Percentiles rank a stretch among this genome's conserved stretches.
Evolutionary conservation across 2,329 filamentous ascomycete species (phyloP).

Genomic region (Cytospora mali): DNA sequence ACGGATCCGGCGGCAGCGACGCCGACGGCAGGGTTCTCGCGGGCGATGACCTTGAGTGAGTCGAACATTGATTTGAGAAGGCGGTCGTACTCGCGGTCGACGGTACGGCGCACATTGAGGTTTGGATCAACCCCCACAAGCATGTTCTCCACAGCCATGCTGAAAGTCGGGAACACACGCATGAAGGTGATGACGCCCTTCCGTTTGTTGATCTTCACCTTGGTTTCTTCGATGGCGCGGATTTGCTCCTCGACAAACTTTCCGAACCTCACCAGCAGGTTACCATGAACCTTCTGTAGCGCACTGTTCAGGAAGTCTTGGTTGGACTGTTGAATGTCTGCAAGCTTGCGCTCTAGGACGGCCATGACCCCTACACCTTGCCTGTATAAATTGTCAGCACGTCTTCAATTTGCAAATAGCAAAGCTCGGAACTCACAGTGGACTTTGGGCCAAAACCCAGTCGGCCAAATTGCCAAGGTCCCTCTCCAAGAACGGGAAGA

Average conservation of each 20-base stretch:
- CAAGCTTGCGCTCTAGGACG: slow-evolving; percentile 76
- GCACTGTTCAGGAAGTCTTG: slow-evolving; percentile 84
- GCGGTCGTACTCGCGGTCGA: slow-evolving; percentile 85
- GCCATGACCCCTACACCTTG: slow-evolving; percentile 89
- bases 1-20: slow-evolving; percentile 38
- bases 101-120: slow-evolving; percentile 69
- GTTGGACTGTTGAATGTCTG: slow-evolving; percentile 82
- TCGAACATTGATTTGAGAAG: slow-evolving; percentile 97
- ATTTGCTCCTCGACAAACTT: slow-evolving; percentile 95
- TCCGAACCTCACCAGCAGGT: slow-evolving; percentile 74
- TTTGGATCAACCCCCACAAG: slow-evolving; percentile 60
- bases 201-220: slow-evolving; percentile 98
- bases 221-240: slow-evolving; percentile 93
- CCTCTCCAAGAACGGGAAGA: slow-evolving; percentile 79
- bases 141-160: slow-evolving; percentile 82
- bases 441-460: slow-evolving; percentile 80
- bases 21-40: slow-evolving; percentile 61
- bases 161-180: slow-evolving; percentile 87
- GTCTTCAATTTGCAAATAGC: not conserved
- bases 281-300: slow-evolving; percentile 77
- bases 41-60: slow-evolving; percentile 89
- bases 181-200: slow-evolving; percentile 97
- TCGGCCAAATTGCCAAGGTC: slow-evolving; percentile 81
- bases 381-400: slow-evolving; percentile 44
- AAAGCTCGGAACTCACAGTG: slow-evolving; percentile 64